phyloP scores from a whole-genome alignment of 306 rosid species.

The Sesbania bispinosa region DNA sequence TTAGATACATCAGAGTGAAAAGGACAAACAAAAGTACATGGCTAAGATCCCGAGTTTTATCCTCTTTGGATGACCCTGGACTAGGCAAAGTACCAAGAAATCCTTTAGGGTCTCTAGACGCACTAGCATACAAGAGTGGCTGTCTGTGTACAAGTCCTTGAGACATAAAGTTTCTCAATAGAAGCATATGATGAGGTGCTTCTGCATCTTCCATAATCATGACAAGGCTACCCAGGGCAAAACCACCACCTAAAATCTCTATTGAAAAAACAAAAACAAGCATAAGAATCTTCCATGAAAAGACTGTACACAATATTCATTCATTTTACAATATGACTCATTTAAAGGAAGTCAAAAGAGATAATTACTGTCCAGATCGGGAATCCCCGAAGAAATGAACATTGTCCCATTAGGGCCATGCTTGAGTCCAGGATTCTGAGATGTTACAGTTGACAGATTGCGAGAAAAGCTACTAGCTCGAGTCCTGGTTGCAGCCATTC shows the following conservation, averaged over 20 bases:
- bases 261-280: background rate
- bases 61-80: conserved; percentile 56
- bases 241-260: conserved; percentile 92
- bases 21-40: conserved; percentile 43
- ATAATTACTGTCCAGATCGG: conserved; percentile 77
- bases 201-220: conserved; percentile 93
- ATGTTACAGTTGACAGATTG: conserved; percentile 39
- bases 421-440: conserved; percentile 61
- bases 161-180: conserved; percentile 88
- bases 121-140: conserved; percentile 85
- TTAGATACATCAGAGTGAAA: background rate
- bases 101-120: conserved; percentile 69
- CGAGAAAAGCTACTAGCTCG: conserved; percentile 78
- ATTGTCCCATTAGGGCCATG: conserved; percentile 77
- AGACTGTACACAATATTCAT: background rate
- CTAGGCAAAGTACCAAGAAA: conserved; percentile 89
- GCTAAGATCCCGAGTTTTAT: conserved; percentile 45
- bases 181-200: conserved; percentile 98
- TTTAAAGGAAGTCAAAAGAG: conserved; percentile 12
- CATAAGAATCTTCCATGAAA: conserved; percentile 6
- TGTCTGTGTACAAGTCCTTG: conserved; percentile 80
- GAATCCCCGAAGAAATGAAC: conserved; percentile 73
- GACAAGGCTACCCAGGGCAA: conserved; percentile 80
- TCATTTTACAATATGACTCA: background rate
- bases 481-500: conserved; percentile 58